Base-by-base conservation (phyloP, 75 land plant genomes). In the Pinus taeda region DNA sequence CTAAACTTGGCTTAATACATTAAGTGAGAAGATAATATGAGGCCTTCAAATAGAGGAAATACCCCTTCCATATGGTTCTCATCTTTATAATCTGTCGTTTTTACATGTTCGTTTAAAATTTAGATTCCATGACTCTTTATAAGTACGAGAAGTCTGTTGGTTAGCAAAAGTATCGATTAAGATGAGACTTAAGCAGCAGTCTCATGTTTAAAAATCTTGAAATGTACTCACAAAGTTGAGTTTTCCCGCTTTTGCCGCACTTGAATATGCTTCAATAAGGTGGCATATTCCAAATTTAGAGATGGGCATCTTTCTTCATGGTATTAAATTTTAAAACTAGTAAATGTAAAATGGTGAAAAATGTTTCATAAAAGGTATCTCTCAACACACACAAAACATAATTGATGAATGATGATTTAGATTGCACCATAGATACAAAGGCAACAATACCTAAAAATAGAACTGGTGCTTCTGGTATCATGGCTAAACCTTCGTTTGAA, bases 391-490 rank as follows among this genome's bases (percentile, higher is more conserved):
- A 5, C 71, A 5, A 53, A 0, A 53, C 49, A 67, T 20, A 12
- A 67, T 22, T 37, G 71, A 67, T 39, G 3, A 20, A 67, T 39
- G 22, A 0, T 37, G 9, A 39, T 26, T 4, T 74, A 9, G 24
- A 74, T 3, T 57, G 8, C 21, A 76, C 76, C 59, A 24, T 74
- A 71, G 4, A 14, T 76, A 20, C 2, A 75, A 14, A n/a, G 73
- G 71, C 60, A 17, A 17, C 67, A 45, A 26, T 81, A 90, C 99
- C 98, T 83, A 98, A 97, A 77, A 97, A 97, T 22, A 97, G 90
- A 75, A 97, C 95, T 57, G 96, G 99, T 39, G 95, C 77, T 77
- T 95, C 95, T 39, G 99, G 99, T 73, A 97, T 97, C 57, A 97
- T 97, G 4, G 98, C 93, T 15, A 97, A 83, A 70, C 83, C 82